Conservation (phyloP, 2,329 filamentous ascomycete genomes). For the Pseudogymnoascus sp. region DNA sequence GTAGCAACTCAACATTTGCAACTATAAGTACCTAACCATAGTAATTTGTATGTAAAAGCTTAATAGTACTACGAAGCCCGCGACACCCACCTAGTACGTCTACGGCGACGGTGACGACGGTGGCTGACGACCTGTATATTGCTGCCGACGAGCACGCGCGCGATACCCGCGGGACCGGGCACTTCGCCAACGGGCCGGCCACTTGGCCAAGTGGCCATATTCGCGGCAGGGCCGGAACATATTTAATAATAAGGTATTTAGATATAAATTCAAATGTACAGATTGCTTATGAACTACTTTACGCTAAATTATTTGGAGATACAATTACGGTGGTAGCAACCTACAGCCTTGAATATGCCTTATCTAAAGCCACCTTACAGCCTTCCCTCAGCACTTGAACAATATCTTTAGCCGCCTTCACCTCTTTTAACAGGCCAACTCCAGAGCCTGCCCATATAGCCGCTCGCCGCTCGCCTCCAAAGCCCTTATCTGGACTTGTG, state of each 20-base stretch:
- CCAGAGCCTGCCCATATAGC: conserved; percentile 56
- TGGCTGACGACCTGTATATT: too few species aligned
- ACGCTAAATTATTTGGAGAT: neutral
- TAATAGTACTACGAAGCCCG: too few species aligned
- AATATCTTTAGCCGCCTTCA: conserved; percentile 43
- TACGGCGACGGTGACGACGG: too few species aligned
- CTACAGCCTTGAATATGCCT: neutral
- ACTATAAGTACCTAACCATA: too few species aligned
- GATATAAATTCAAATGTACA: neutral
- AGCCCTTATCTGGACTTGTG: conserved; percentile 41
- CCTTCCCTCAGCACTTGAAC: conserved; percentile 31
- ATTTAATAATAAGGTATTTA: neutral
- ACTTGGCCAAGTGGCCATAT: too few species aligned
- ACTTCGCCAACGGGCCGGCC: too few species aligned
- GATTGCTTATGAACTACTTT: neutral
- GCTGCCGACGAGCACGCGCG: too few species aligned
- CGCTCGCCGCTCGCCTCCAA: conserved; percentile 45
- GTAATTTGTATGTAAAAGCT: too few species aligned
- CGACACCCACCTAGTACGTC: too few species aligned
- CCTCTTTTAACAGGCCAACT: conserved; percentile 47
- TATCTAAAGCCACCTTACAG: neutral
- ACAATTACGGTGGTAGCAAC: neutral
- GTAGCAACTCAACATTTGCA: too few species aligned
- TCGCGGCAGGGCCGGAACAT: too few species aligned
- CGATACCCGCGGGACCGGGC: too few species aligned